These are phyloP conservation scores for Bimuria novae-zelandiae DNA, from an alignment of 2,329 filamentous ascomycete species.

Conservation along the genomic window DNA sequence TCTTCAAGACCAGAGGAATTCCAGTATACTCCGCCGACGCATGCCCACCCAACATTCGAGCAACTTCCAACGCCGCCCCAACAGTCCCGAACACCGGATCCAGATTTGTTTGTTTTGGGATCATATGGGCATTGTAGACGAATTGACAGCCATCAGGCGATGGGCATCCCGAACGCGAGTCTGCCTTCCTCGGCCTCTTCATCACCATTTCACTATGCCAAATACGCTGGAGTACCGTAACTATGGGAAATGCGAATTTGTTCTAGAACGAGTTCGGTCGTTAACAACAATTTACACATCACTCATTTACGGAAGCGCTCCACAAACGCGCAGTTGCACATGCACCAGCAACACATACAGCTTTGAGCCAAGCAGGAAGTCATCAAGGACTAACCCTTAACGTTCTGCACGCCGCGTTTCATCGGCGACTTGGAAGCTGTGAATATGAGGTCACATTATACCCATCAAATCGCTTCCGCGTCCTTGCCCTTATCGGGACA, in stretches of 20 bases:
- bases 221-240: slow-evolving; percentile 1
- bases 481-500: neutral
- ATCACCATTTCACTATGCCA: slow-evolving; percentile 7
- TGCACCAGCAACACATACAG: neutral
- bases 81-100: slow-evolving; percentile 14
- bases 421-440: neutral
- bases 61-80: slow-evolving; percentile 20
- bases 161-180: slow-evolving; percentile 20
- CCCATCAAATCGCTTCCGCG: neutral
- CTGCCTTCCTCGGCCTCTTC: slow-evolving; percentile 19
- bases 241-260: too few species aligned
- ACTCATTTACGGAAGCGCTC: neutral
- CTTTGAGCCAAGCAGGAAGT: neutral
- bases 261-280: neutral
- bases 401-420: neutral
- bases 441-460: neutral
- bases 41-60: slow-evolving; percentile 16
- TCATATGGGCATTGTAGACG: slow-evolving; percentile 12
- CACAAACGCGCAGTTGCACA: neutral
- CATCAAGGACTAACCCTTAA: neutral
- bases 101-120: slow-evolving; percentile 20
- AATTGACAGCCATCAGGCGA: slow-evolving; percentile 11
- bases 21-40: slow-evolving; percentile 19
- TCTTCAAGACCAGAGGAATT: slow-evolving; percentile 16
- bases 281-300: neutral